Percentiles rank a stretch among this genome's conserved stretches.
phyloP scores from a whole-genome alignment of 768 basidiomycete species.

The Tubosaeta brunneosetosa region DNA sequence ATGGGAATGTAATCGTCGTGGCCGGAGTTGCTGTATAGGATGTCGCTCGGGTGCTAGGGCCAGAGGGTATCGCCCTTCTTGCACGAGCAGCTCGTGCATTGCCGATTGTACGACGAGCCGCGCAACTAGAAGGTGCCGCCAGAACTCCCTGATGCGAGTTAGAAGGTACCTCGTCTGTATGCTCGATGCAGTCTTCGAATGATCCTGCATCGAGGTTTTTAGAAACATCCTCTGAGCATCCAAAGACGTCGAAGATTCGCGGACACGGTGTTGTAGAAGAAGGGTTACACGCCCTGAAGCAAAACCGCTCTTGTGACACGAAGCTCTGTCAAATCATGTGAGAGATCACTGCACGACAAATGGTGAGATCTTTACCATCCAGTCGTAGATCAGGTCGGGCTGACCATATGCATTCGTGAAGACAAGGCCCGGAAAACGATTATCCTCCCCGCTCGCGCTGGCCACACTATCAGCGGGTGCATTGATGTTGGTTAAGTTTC shows the following conservation, averaged over 20 bases:
- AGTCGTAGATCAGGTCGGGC: conserved; percentile 59
- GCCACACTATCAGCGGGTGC: conserved; percentile 54
- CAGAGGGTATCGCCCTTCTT: conserved; percentile 22
- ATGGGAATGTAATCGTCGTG: conserved; percentile 10
- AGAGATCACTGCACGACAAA: conserved; percentile 10
- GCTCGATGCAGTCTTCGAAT: conserved; percentile 51
- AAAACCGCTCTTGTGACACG: conserved; percentile 56
- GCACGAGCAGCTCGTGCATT: conserved; percentile 35
- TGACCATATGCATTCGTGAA: conserved; percentile 66
- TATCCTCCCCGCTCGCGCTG: conserved; percentile 54
- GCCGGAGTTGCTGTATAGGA: conserved; percentile 3
- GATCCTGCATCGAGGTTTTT: conserved; percentile 41
- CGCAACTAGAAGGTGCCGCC: conserved; percentile 58
- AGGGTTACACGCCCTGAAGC: conserved; percentile 67
- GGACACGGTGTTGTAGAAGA: conserved; percentile 48
- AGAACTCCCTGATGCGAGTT: conserved; percentile 64
- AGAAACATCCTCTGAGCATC: conserved; percentile 63
- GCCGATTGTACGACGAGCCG: conserved; percentile 44
- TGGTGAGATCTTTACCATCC: conserved; percentile 47
- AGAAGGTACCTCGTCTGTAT: conserved; percentile 50
- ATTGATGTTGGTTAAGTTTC: conserved; percentile 63
- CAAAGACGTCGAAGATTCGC: conserved; percentile 54
- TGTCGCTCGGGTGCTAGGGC: not conserved
- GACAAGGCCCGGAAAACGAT: conserved; percentile 65
- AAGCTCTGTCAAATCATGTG: conserved; percentile 45